Evolutionary conservation across 2,329 filamentous ascomycete species (phyloP), one percentile per base, ranked within the genome.

Genomic region (Aspergillus persii): DNA sequence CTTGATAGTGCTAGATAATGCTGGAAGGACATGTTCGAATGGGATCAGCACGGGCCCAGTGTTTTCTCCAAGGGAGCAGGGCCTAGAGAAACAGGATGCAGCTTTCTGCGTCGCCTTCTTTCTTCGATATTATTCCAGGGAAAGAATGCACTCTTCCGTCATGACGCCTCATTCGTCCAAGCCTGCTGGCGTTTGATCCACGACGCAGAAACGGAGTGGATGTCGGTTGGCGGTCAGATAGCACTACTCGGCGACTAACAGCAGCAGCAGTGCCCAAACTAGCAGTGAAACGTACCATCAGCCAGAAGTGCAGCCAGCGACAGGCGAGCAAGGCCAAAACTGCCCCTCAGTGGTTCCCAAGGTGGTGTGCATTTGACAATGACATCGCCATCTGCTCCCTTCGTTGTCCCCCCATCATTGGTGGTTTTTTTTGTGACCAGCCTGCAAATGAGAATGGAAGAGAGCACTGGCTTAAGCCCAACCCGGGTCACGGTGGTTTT

Each of bases 181-280:
- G n/a, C 47, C 26, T 29, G 46, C 49, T 57, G 50, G 31, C 47
- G 55, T 55, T 54, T 58, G 51, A 52, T 56, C 56, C 58, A 59
- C 61, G 61, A 57, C 55, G 53, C 57, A 53, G 53, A 23, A 27
- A 52, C 52, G 18, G 36, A 61, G 61, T 65, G 65, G 65, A 47
- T 54, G 59, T 58, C 50, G 30, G 62, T 59, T 60, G 62, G 65
- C 64, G 64, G 64, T 66, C 64, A 65, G 66, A 64, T 57, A 56
- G 60, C 61, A 57, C 63, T 58, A 53, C 61, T 55, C 59, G 53
- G 63, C 59, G 60, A 66, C 64, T 63, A 65, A 57, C 57, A 64
- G 65, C 66, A 67, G 68, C 68, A 70, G 58, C 64, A 58, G 63
- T 70, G 68, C 68, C 68, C 68, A 67, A 70, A 64, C 57, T 54